Evolutionary conservation across 2,329 filamentous ascomycete genomes (phyloP), one percentile per base, ranked within the genome.

Genomic region (Pseudogymnoascus sp.): DNA sequence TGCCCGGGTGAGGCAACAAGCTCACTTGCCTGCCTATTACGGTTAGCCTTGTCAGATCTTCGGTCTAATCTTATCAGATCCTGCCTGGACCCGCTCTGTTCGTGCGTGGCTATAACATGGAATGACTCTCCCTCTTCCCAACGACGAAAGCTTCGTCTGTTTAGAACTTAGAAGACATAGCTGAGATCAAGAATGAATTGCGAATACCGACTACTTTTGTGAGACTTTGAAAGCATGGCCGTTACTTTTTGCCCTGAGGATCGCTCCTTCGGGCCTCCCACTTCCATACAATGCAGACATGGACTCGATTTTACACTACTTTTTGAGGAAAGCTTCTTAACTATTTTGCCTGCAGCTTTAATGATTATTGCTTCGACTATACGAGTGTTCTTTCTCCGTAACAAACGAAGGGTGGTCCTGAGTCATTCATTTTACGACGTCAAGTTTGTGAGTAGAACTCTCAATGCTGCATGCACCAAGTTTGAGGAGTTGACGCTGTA

Each of bases 21-120:
- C 11, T 50, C 43, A 31, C 22, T 2, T 31, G 43, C 46, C 46
- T 56, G 26, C 46, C 26, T 56, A 33, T 56, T 33, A 12, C 46
- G 8, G 46, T 28, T 56, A 56, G 46, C 26, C 26, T 56, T 33
- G 26, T 56, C 50, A 33, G 50, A 56, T 46, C 16, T 10, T 56
- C 26, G 26, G 50, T 16, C 26, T 56, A 33, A 56, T 56, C 50
- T 56, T 56, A 56, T 56, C 50, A 56, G 50, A 56, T 56, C 50
- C 50, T 56, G 8, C 28, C 28, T 2, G 14, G 14, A 14, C 12
- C 46, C 46, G 8, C 28, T 11, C 8, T 31, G 2, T 24, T 7
- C 28, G 43, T 16, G 14, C 19, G 5, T 4, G 2, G 19, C 26
- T 33, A 33, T 56, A 56, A 33, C 4, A 33, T 19, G 5, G 5